These are phyloP conservation scores for Carpinus viminea DNA, from an alignment of 306 rosid species.

Conservation along the genomic window DNA sequence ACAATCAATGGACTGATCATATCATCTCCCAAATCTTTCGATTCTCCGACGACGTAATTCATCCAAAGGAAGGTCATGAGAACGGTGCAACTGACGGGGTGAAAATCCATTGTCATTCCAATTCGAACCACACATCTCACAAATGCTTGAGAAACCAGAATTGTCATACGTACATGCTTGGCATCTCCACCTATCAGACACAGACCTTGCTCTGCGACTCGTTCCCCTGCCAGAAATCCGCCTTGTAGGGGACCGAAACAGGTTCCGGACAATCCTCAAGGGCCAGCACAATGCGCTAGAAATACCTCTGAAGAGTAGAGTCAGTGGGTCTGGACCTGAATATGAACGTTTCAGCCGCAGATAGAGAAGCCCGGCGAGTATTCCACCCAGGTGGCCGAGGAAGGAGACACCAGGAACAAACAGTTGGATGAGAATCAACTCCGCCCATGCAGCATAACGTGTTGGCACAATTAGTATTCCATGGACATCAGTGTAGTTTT, in stretches of 20 bases:
- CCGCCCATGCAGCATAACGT: conserved; percentile 88
- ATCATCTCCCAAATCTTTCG: conserved; percentile 61
- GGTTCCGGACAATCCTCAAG: conserved; percentile 24
- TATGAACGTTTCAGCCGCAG: conserved; percentile 42
- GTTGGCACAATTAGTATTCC: conserved; percentile 61
- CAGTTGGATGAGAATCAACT: conserved; percentile 67
- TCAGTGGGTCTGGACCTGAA: conserved; percentile 57
- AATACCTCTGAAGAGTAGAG: conserved; percentile 43
- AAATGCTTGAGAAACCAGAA: conserved; percentile 43
- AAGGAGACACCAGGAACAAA: conserved; percentile 82
- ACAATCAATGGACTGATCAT: not conserved
- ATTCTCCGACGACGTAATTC: conserved; percentile 67
- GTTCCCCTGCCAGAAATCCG: conserved; percentile 64
- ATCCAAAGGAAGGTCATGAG: conserved; percentile 44
- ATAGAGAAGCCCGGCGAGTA: conserved; percentile 78
- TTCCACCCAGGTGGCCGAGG: conserved; percentile 83
- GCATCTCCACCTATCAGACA: conserved; percentile 69
- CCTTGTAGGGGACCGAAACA: conserved; percentile 37
- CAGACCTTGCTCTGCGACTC: conserved; percentile 27
- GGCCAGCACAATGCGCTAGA: conserved; percentile 53
- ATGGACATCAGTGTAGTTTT: conserved; percentile 43
- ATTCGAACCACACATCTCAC: conserved; percentile 76
- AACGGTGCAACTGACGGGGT: conserved; percentile 15
- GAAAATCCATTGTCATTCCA: conserved; percentile 34
- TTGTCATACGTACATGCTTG: conserved; percentile 69